Evolutionary conservation across 805 yeast genomes (phyloP), one percentile per base, ranked within the genome.

Genomic region (Candida sithepensis): DNA sequence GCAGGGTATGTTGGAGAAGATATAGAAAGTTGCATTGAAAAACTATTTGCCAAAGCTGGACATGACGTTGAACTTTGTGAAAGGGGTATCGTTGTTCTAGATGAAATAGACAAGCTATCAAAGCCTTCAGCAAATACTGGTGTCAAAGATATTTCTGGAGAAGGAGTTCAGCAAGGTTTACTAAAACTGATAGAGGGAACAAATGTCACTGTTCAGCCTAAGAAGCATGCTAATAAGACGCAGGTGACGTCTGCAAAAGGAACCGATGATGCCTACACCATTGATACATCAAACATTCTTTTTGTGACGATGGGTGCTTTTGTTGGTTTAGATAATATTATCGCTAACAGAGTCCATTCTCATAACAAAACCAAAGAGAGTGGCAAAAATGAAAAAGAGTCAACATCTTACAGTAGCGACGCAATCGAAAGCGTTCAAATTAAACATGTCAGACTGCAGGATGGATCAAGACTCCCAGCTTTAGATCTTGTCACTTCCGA

Each of bases 1-100:
- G 83, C 85, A 0, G 85, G 85, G 6, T 80, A 81, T 55, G 78
- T 81, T 39, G 85, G 85, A 21, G 85, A 80, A 49, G 85, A 81
- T 60, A 81, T 78, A 16, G 84, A 81, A 50, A 65, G 73, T 26
- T 79, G 84, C 53, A 70, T 80, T 21, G 79, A 77, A 57, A 69
- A 81, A 47, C 63, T 80, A 19, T 60, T 79, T 42, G 73, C 73
- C 2, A 72, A 67, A 51, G 73, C 84, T 3, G 74, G 74, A 39
- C 77, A 71, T 52, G 79, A 79, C 53, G 75, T 78, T 21, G 74
- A 71, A 9, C 69, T 69, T 45, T 74, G 81, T 24, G 81, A 80
- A 54, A 70, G 72, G 47, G 86, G 86, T 4, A 78, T 79, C 24
- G 71, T 81, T 42, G 84, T 81, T 3, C 58, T 81, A 3, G 85